Conservation (phyloP, 495 filamentous ascomycete genomes). For the Aspergillus incahuasiensis region DNA sequence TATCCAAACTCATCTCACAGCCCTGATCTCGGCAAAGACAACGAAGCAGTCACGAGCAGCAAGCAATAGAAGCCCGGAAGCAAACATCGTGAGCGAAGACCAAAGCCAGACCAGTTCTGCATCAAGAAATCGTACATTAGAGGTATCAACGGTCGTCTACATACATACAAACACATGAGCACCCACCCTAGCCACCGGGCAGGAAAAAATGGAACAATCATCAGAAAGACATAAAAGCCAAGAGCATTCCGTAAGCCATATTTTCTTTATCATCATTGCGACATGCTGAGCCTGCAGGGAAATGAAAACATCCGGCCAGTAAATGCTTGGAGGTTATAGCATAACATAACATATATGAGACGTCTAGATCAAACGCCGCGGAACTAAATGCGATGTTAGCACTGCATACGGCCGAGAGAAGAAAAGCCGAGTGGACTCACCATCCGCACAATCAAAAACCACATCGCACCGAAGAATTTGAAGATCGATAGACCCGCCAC, state of each 20-base stretch:
- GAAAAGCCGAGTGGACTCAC: too few relatives aligned
- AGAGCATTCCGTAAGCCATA: neutral
- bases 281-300: constrained; percentile 15
- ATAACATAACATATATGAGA: neutral
- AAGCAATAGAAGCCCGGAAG: neutral
- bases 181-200: neutral
- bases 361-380: constrained; percentile 41
- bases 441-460: constrained; percentile 93
- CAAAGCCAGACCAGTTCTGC: neutral
- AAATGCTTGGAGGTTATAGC: constrained; percentile 3
- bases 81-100: neutral
- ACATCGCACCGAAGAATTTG: constrained; percentile 85
- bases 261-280: constrained; percentile 11
- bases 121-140: constrained; percentile 6
- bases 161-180: constrained; percentile 7
- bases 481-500: constrained; percentile 84
- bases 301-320: neutral
- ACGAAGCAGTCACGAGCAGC: too few relatives aligned
- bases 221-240: neutral
- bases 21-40: too few relatives aligned
- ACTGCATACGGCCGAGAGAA: too few relatives aligned
- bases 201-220: neutral
- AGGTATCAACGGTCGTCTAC: constrained; percentile 10
- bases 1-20: too few relatives aligned
- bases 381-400: constrained; percentile 36